phyloP scores from a whole-genome alignment of 1,139 yeast species.

The Schwanniomyces etchellsii region DNA sequence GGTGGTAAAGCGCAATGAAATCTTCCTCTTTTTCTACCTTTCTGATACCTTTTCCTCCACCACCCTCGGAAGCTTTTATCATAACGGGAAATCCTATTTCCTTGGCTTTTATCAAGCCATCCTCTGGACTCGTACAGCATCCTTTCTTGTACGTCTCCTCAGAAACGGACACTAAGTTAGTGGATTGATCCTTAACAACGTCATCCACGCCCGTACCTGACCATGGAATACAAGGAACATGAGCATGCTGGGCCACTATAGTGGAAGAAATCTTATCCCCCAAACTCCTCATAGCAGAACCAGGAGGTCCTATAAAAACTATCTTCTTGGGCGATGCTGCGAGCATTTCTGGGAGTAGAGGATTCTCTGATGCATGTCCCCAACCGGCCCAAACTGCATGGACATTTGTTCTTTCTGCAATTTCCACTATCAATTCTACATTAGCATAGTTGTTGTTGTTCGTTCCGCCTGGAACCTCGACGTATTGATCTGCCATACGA shows the following conservation, averaged over 20 bases:
- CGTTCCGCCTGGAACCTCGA: conserved; percentile 98
- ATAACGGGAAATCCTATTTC: conserved; percentile 92
- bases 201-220: conserved; percentile 94
- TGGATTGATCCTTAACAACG: conserved; percentile 58
- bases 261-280: conserved; percentile 98
- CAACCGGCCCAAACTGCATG: conserved; percentile 99
- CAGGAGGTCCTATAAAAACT: conserved; percentile 96
- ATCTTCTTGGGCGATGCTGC: conserved; percentile 87
- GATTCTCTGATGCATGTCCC: conserved; percentile 99
- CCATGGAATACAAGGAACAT: conserved; percentile 99
- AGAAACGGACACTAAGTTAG: conserved; percentile 83
- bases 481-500: conserved; percentile 98
- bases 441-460: conserved; percentile 97
- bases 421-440: conserved; percentile 92
- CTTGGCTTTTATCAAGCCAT: conserved; percentile 79
- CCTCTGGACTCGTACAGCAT: conserved; percentile 80
- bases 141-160: conserved; percentile 82
- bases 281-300: conserved; percentile 97
- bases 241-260: conserved; percentile 96
- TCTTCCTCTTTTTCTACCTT: conserved; percentile 77
- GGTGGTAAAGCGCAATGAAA: conserved; percentile 66
- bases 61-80: conserved; percentile 98
- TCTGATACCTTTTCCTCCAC: conserved; percentile 98
- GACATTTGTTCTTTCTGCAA: conserved; percentile 93
- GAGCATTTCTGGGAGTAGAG: conserved; percentile 83